Percentiles rank a stretch among this genome's conserved stretches.
Evolutionary conservation across 1,284 basidiomycete genomes (phyloP).

Genomic region (Ustilago sp.): DNA sequence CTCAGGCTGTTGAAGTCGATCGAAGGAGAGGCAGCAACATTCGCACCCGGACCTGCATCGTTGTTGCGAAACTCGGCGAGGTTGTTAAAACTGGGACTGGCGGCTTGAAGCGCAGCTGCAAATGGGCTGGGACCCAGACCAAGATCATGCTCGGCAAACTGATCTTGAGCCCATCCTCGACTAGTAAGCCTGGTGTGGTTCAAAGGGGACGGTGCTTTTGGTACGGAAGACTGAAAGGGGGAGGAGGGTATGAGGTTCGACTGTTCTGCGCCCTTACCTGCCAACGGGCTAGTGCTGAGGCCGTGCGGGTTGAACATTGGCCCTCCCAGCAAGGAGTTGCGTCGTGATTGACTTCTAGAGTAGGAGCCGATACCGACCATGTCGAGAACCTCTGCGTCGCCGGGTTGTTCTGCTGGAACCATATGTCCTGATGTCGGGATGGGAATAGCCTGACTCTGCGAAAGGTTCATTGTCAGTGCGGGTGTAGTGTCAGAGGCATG

Average conservation of each 20-base stretch:
- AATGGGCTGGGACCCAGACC: slow-evolving; percentile 48
- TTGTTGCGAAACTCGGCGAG: slow-evolving; percentile 6
- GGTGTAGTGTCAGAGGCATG: neutral
- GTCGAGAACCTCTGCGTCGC: neutral
- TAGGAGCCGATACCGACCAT: slow-evolving; percentile 61
- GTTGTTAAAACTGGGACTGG: slow-evolving; percentile 19
- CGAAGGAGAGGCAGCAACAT: slow-evolving; percentile 6
- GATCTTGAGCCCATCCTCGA: slow-evolving; percentile 30
- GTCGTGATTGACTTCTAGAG: slow-evolving; percentile 46
- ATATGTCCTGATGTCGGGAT: neutral
- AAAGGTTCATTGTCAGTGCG: neutral
- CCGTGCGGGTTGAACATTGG: slow-evolving; percentile 26
- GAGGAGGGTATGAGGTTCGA: neutral
- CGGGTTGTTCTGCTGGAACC: neutral
- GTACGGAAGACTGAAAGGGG: neutral
- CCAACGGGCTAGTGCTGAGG: neutral
- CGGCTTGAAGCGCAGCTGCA: slow-evolving; percentile 39
- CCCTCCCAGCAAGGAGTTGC: slow-evolving; percentile 51
- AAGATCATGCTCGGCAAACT: slow-evolving; percentile 37
- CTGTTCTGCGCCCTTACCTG: neutral
- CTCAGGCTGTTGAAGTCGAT: slow-evolving; percentile 46
- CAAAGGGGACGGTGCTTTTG: slow-evolving; percentile 1
- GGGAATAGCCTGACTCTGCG: slow-evolving; percentile 8
- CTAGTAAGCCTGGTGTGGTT: neutral
- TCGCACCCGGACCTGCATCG: slow-evolving; percentile 2